phyloP scores from a whole-genome alignment of 2,329 filamentous ascomycete genomes.

The Elsinoe perseae region DNA sequence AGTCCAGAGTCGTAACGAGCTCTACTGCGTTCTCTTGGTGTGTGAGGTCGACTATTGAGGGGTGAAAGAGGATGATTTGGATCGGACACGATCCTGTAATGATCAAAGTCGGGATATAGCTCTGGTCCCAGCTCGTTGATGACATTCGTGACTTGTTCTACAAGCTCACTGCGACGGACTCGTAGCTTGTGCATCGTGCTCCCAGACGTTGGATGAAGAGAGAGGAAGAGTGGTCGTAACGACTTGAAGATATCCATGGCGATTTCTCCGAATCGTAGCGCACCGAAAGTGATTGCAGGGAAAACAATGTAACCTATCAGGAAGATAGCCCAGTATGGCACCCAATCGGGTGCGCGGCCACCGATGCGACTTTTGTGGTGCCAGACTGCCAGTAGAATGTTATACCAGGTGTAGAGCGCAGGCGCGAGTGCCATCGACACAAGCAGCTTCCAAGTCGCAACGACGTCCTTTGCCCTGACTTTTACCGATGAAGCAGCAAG shows the following conservation, averaged over 20 bases:
- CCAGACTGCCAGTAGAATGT: constrained; percentile 63
- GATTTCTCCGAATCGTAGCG: constrained; percentile 91
- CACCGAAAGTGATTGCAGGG: constrained; percentile 82
- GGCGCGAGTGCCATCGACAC: constrained; percentile 80
- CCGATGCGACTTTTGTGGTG: constrained; percentile 73
- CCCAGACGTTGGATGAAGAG: constrained; percentile 72
- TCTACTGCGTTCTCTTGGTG: constrained; percentile 22
- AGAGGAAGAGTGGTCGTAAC: constrained; percentile 75
- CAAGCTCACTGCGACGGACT: constrained; percentile 62
- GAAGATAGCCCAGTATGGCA: constrained; percentile 72
- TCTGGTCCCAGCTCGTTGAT: constrained; percentile 95
- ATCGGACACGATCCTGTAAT: constrained; percentile 59
- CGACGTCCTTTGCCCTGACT: constrained; percentile 78
- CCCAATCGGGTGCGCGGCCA: constrained; percentile 70
- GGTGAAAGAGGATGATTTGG: constrained; percentile 31
- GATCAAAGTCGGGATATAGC: constrained; percentile 93
- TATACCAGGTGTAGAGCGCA: constrained; percentile 75
- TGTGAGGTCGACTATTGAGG: constrained; percentile 23
- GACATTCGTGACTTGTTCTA: constrained; percentile 74
- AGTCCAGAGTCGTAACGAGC: constrained; percentile 19
- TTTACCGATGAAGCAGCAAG: constrained; percentile 82
- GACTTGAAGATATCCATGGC: constrained; percentile 99
- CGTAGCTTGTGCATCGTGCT: constrained; percentile 78
- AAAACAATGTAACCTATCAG: constrained; percentile 71
- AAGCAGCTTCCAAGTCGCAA: constrained; percentile 88